Base-by-base conservation (phyloP, 2,329 filamentous ascomycete genomes). In the Penicillium sumatraense region DNA sequence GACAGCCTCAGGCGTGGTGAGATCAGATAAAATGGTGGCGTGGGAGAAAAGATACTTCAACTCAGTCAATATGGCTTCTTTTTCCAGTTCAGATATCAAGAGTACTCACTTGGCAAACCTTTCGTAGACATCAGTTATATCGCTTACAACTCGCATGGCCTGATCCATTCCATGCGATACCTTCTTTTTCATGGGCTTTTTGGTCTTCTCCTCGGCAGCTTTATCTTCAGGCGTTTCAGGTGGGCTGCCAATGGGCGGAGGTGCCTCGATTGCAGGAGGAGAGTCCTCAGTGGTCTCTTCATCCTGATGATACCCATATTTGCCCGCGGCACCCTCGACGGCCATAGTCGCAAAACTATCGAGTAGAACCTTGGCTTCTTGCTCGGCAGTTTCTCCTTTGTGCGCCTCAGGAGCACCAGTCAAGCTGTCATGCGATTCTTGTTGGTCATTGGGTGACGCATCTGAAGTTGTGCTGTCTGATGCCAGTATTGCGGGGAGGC, bases 391-490 rank as follows among this genome's bases (percentile, higher is more conserved):
- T 70, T 95, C 91, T 23, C 91, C 91, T 68, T 91, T 88, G 73
- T 92, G 84, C 59, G 89, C 89, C 71, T 96, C 90, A 0, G 90
- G 88, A 0, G 89, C 90, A 1, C 90, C 90, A 0, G 90, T 95
- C 1, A 88, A 82, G 48, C 87, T 91, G 58, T 92, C 89, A 21
- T 87, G 84, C n/a, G 87, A 91, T 1, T 88, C 90, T 0, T 92
- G 73, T 1, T 90, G 84, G 1, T 89, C 89, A 3, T 88, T 82
- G 40, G 84, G 83, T 0, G 89, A 88, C 6, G 6, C 27, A 0
- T 20, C 49, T 14, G 42, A 10, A 61, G 87, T 90, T 68, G 91
- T 79, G 10, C 88, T 88, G 0, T 86, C 86, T 49, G 21, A 33
- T 1, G 81, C 77, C 1, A 81, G 77, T 0, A 88, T 84, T 0